Evolutionary conservation across 2,329 filamentous ascomycete species (phyloP).

Genomic region (Erysiphe pulchra): DNA sequence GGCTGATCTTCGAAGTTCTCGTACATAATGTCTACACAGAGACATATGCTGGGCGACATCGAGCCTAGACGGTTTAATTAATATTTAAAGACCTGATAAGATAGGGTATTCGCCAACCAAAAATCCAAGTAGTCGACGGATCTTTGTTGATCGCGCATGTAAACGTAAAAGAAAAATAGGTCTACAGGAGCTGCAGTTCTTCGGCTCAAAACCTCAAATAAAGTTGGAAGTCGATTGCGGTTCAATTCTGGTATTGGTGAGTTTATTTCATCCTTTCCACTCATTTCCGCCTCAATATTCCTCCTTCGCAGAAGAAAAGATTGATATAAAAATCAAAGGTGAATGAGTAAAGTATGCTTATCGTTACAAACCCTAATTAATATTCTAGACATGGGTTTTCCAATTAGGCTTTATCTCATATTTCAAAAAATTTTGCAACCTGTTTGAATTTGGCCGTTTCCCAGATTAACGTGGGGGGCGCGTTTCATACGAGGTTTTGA

Average conservation of each 20-base stretch:
- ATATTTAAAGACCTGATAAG: background rate
- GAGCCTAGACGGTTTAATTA: conserved; percentile 34
- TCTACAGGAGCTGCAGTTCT: conserved; percentile 90
- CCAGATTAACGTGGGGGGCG: too few relatives aligned
- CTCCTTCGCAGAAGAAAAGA: background rate
- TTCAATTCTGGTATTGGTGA: conserved; percentile 31
- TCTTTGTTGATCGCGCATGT: conserved; percentile 95
- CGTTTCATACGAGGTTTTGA: too few relatives aligned
- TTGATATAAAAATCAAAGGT: too few relatives aligned
- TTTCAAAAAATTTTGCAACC: too few relatives aligned
- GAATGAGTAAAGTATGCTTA: too few relatives aligned
- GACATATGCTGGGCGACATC: conserved; percentile 99
- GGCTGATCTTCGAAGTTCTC: conserved; percentile 81
- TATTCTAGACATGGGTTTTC: too few relatives aligned
- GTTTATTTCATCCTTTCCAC: conserved; percentile 15
- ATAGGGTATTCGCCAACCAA: conserved; percentile 37
- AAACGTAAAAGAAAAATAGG: conserved; percentile 97
- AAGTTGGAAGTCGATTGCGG: conserved; percentile 71
- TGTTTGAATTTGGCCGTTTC: too few relatives aligned
- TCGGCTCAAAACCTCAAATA: conserved; percentile 87
- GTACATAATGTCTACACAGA: conserved; percentile 86
- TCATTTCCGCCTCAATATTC: background rate
- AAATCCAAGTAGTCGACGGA: conserved; percentile 97
- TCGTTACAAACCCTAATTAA: too few relatives aligned
- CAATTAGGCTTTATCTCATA: too few relatives aligned